These are phyloP conservation scores for Drechslera avenae DNA, from an alignment of 2,329 filamentous ascomycete species.

Conservation along the genomic window DNA sequence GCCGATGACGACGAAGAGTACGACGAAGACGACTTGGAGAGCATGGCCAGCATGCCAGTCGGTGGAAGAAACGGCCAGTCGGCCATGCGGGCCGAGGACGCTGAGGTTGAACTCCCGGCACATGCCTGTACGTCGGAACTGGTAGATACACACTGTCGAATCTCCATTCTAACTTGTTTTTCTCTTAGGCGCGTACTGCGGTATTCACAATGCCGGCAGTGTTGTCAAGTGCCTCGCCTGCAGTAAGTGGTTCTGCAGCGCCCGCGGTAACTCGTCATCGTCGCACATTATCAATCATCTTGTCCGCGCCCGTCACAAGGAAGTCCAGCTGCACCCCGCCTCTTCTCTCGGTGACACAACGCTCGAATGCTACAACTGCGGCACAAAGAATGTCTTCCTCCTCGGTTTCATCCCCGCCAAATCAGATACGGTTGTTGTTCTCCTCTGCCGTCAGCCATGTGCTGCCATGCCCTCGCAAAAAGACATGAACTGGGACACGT, in stretches of 20 bases:
- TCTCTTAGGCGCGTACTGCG: conserved; percentile 76
- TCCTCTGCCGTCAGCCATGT: conserved; percentile 95
- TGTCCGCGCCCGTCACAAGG: conserved; percentile 95
- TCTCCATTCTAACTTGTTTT: neutral
- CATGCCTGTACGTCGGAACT: conserved; percentile 69
- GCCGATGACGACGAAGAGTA: conserved; percentile 89
- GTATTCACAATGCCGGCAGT: conserved; percentile 92
- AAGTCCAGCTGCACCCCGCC: conserved; percentile 93
- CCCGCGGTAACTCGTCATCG: conserved; percentile 92
- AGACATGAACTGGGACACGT: conserved; percentile 99
- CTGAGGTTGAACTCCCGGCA: conserved; percentile 71
- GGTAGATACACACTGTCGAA: neutral
- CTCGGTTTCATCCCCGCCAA: conserved; percentile 98
- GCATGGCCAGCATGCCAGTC: conserved; percentile 78
- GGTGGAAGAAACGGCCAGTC: conserved; percentile 71
- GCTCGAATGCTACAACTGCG: conserved; percentile 98
- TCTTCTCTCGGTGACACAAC: conserved; percentile 95
- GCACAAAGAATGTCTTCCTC: conserved; percentile 98
- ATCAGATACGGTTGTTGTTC: conserved; percentile 95
- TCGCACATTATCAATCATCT: conserved; percentile 99
- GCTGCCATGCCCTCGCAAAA: conserved; percentile 94
- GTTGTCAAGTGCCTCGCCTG: conserved; percentile 96
- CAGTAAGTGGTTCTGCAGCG: conserved; percentile 99
- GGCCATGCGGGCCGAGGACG: conserved; percentile 68
- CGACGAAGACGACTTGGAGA: conserved; percentile 73